Evolutionary conservation across 139 green algal genomes (phyloP).

Genomic region (Auxenochlorella protothecoides): DNA sequence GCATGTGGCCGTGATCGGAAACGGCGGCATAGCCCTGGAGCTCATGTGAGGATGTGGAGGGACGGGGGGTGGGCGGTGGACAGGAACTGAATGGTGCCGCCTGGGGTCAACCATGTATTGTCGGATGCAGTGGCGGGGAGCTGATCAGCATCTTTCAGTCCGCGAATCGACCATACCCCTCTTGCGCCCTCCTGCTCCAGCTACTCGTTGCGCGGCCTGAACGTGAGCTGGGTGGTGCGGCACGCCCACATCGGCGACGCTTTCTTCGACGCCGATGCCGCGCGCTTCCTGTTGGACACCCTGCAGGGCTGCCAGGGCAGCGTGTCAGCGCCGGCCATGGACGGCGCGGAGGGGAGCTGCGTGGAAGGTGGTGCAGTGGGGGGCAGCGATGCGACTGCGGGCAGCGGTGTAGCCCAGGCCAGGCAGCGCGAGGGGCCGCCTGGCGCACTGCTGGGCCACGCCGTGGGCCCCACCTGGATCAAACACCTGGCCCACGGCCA

Average conservation of each 20-base stretch:
- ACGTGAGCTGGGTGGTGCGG: constrained; percentile 67
- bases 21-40: constrained; percentile 81
- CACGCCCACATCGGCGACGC: constrained; percentile 75
- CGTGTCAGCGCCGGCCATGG: no score
- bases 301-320: constrained; percentile 11
- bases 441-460: constrained; percentile 22
- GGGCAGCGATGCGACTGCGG: background rate
- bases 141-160: background rate
- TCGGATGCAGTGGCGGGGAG: no score
- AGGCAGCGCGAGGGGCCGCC: background rate
- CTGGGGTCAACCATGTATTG: background rate
- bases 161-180: background rate
- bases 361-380: no score
- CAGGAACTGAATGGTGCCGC: no score
- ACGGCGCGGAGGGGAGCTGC: no score
- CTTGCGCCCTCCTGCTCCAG: constrained; percentile 9
- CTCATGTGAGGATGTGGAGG: constrained; percentile 30
- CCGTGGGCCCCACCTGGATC: constrained; percentile 45
- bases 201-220: constrained; percentile 23
- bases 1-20: constrained; percentile 63
- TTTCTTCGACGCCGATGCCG: constrained; percentile 78
- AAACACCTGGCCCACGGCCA: constrained; percentile 10
- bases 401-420: background rate
- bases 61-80: background rate
- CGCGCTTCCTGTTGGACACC: constrained; percentile 51